Evolutionary conservation across 1,284 basidiomycete species (phyloP), one percentile per base, ranked within the genome.

Genomic region (Mycena sp.): DNA sequence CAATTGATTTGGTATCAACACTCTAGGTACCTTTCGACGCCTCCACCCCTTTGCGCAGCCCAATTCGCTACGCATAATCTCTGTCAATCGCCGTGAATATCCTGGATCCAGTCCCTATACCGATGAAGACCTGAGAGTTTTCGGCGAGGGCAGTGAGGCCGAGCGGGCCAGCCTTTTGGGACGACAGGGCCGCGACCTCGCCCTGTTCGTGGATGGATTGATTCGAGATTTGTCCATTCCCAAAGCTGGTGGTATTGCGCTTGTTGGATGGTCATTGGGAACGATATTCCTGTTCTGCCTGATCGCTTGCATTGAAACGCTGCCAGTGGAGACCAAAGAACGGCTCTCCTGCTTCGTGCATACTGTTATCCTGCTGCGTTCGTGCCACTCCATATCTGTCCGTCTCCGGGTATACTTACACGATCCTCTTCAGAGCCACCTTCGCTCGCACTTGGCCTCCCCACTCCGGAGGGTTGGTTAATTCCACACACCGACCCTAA

Each of bases 41-140:
- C 58, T 72, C 6, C 52, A 35, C 6, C 52, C 63, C 4, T 17
- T 69, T 6, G 72, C 69, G 4, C 14, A 29, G 6, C 19, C 67
- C 7, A 64, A 59, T 26, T 56, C 41, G 11, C 16, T 73, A 21
- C 71, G 72, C 28, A 48, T 69, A 21, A 65, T 73, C 29, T 61
- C 51, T 37, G 23, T 73, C 40, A 73, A 71, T 56, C 58, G 71
- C 11, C 65, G 71, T 12, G 68, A 69, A 46, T 73, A 73, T 30
- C 69, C 67, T 11, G 71, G 67, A 6, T 65, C 70, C 11, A 72
- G 68, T 10, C 69, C 68, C 3, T 71, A 68, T 23, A 65, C 61
- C 11, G 43, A 48, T 12, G 54, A 67, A 26, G 72, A 73, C 40
- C 37, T 67, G 12, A 35, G 41, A 12, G 46, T 29, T 9, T 56